Evolutionary conservation across 148 eudicot species (phyloP).

Genomic region (Silene conica): DNA sequence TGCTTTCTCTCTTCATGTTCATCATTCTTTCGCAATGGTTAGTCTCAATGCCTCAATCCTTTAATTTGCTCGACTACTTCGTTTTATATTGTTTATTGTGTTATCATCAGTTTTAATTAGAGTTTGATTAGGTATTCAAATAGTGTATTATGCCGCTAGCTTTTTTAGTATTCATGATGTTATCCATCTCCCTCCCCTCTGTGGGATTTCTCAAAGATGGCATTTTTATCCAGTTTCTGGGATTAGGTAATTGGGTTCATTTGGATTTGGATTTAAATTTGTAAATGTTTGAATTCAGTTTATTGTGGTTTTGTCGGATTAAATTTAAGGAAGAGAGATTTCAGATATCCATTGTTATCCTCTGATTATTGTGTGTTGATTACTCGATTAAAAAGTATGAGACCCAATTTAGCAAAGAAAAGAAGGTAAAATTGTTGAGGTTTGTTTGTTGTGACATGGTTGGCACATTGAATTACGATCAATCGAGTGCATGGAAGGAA

Average conservation of each 20-base stretch:
- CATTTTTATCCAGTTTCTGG: neutral
- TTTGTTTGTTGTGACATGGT: neutral
- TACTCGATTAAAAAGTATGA: too few species aligned
- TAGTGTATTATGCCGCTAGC: neutral
- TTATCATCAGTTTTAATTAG: neutral
- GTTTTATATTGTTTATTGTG: neutral
- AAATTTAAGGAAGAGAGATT: neutral
- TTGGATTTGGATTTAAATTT: neutral
- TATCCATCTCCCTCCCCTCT: neutral
- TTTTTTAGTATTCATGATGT: neutral
- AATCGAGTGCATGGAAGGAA: neutral
- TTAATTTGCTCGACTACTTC: neutral
- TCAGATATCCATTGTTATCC: neutral
- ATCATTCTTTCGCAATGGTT: conserved; percentile 22
- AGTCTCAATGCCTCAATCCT: neutral
- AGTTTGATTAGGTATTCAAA: neutral
- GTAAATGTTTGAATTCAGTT: neutral
- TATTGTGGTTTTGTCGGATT: neutral
- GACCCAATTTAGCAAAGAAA: neutral
- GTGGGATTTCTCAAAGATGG: neutral
- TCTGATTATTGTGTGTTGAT: neutral
- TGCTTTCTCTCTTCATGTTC: neutral
- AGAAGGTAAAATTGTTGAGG: conserved; percentile 8
- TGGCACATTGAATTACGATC: neutral
- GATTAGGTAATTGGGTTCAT: neutral